These are phyloP conservation scores for Poa pratensis DNA, from an alignment of 176 grass and related monocot species.

Conservation along the genomic window DNA sequence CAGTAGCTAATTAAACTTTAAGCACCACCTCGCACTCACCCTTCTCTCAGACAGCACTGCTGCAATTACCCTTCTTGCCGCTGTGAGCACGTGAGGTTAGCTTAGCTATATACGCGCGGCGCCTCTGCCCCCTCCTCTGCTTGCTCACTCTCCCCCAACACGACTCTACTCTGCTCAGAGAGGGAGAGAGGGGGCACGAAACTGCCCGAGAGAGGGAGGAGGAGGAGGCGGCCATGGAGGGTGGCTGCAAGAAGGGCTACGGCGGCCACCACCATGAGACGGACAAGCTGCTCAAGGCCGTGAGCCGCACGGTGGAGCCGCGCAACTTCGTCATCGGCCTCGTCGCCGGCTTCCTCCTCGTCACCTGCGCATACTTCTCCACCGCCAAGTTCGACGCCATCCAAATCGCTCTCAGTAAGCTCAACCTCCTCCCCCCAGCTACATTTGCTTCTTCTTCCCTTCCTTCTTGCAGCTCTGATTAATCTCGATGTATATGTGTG, in stretches of 20 bases:
- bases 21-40: background rate
- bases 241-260: constrained; percentile 46
- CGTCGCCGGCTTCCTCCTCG: constrained; percentile 61
- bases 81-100: background rate
- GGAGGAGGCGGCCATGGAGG: constrained; percentile 37
- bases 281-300: constrained; percentile 51
- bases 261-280: constrained; percentile 31
- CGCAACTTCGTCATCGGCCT: constrained; percentile 58
- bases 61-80: background rate
- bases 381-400: constrained; percentile 69
- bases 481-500: background rate
- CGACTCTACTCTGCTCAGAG: background rate
- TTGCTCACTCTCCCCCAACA: background rate
- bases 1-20: background rate
- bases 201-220: too few species aligned
- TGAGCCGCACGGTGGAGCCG: constrained; percentile 58
- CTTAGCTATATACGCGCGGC: background rate
- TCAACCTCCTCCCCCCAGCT: background rate
- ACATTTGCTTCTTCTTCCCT: background rate
- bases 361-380: constrained; percentile 79
- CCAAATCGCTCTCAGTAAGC: constrained; percentile 51
- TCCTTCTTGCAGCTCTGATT: background rate
- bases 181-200: background rate
- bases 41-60: background rate
- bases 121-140: background rate